Evolutionary conservation across 129 eudicot species (phyloP), one percentile per base, ranked within the genome.

Genomic region (Escallonia herrerae): DNA sequence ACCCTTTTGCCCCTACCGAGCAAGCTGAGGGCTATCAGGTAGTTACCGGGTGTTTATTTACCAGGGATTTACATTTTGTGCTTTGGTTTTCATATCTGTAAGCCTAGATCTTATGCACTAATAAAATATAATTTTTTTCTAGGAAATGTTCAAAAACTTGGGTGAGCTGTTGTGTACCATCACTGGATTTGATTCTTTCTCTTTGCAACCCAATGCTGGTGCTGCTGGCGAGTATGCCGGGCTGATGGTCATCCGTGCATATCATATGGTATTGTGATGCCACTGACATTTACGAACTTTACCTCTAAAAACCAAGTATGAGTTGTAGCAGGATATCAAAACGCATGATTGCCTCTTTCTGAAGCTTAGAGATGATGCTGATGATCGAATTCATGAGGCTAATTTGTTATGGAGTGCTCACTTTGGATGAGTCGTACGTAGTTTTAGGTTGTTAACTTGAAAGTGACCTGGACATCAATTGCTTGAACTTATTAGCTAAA

Each of bases 151-250:
- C 71, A 68, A 83, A 45, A 75, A 87, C 73, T 75, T 87, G 75
- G 97, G 97, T 39, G 95, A 85, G 10, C 67, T 87, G 75, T 77
- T 91, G 80, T 87, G 97, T 65, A 76, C 91, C 10, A 72, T 91
- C 42, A 91, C 97, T 14, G 95, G 96, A 8, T 91, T 91, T 58
- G 96, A 91, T 60, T 91, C 97, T 50, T 81, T 91, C 90, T 91
- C 97, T 64, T 76, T 91, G 86, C 97, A 91, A 83, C 96, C 96
- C 43, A 91, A 91, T 80, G 97, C 97, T 64, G 97, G 97, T 77
- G 97, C 97, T 69, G 82, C 97, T 57, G 97, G 97, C 52, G 97
- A 91, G 77, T 91, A 91, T 80, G 97, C 97, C 15, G 97, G 97
- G 55, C 76, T 91, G 63, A 91, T 91, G 97, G 97, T 91, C 70